Evolutionary conservation across 2,329 filamentous ascomycete species (phyloP), one percentile per base, ranked within the genome.

Genomic region (Eutypella sp.): DNA sequence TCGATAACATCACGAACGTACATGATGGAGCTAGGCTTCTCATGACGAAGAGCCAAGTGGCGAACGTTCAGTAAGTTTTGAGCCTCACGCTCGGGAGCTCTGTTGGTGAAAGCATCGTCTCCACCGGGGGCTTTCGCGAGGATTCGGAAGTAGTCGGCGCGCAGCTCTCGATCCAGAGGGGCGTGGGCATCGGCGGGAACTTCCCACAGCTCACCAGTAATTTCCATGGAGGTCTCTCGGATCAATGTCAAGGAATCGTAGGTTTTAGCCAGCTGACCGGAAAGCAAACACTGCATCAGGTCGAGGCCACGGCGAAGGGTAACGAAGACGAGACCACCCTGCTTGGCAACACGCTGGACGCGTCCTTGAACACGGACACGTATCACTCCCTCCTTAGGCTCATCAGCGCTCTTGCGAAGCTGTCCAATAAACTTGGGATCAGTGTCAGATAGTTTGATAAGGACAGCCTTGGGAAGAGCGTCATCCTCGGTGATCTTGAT

Each of bases 81-180:
- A 34, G 82, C 82, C 59, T 89, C 84, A 54, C 68, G 70, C 45
- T 71, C 67, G 55, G 72, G 71, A 25, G 81, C 78, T 53, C 70
- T 81, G 78, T 90, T 96, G 75, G 89, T 93, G 64, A 96, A 90
- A 60, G 91, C 88, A 53, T 96, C 91, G 50, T 92, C 87, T 58
- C 89, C 91, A 52, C 89, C 87, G 33, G 89, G 87, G 34, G 91
- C 89, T 59, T 82, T 79, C 60, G 83, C 86, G 49, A 87, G 82
- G 58, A 95, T 81, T 64, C 81, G 79, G 75, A 86, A 96, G 75
- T 84, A 96, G 69, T 96, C 91, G 57, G 87, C 91, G 61, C 92
- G 89, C 41, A 96, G 76, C 69, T 96, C 91, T 53, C 92, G 87
- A 75, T 85, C 75, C 70, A 89, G 83, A 41, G 89, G 89, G 1